Base-by-base conservation (phyloP, 2,329 filamentous ascomycete genomes). In the Blastomyces silverae region DNA sequence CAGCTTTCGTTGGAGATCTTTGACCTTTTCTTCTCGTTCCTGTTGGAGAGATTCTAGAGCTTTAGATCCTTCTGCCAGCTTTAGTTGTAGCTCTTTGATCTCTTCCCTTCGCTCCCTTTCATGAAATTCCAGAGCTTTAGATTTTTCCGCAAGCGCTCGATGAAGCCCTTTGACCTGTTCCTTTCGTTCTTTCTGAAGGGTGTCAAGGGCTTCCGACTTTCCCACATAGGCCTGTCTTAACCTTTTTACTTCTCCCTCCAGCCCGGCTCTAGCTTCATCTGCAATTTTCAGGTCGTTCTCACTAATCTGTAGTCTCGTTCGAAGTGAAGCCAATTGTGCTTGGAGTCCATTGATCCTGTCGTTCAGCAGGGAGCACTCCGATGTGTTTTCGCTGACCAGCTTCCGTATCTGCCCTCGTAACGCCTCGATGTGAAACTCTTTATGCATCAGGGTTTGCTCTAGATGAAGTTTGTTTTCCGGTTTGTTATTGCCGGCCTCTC, bases 341-440 rank as follows among this genome's bases (percentile, higher is more conserved):
- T 61, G 59, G n/a, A 61, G 44, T 25, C 17, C 42, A 7, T 50
- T 34, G 25, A 61, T 50, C 31, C 22, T 50, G 20, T 50, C 31
- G 25, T 61, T 61, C 28, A 61, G 17, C 2, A 25, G 17, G n/a
- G 42, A 42, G 44, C 42, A 61, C 13, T 61, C 59, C 6, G 22
- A 13, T 10, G 59, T 44, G 28, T 52, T 50, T 15, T 61, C 59
- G 28, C 59, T 61, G 10, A 61, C 25, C 42, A 61, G 15, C 13
- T 61, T 61, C 25, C 59, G 42, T 25, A 61, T 28, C 44, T 61
- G 59, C 2, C 59, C 59, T 28, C 46, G 22, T 31, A 61, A 50
- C 15, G 59, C 59, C 31, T 61, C 59, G 13, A 61, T 61, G 44
- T 61, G 59, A n/a, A 61, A 61, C 31, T 61, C 59, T 34, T 61